Conservation (phyloP, 2,329 filamentous ascomycete species). For the Hypomyces perniciosus region DNA sequence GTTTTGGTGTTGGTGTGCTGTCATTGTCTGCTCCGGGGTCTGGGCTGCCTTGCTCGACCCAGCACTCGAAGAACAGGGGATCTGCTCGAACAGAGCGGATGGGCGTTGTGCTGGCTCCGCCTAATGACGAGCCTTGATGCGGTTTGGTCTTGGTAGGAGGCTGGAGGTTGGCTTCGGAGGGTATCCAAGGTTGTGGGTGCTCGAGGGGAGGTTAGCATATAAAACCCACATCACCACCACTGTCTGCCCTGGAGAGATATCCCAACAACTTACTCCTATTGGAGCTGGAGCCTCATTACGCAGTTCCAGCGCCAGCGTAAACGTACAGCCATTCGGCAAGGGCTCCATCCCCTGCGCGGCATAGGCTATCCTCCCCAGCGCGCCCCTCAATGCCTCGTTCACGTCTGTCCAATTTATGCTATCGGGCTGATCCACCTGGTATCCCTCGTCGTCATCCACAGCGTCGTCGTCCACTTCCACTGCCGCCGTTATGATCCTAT, state of each 20-base stretch:
- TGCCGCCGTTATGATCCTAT: not conserved
- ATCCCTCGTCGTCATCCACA: conserved; percentile 24
- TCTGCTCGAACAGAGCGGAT: conserved; percentile 51
- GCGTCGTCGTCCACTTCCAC: conserved; percentile 11
- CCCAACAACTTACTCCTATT: conserved; percentile 44
- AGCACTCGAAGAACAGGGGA: conserved; percentile 59
- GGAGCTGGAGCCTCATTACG: conserved; percentile 53
- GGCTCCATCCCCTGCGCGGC: conserved; percentile 50
- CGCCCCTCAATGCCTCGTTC: conserved; percentile 66
- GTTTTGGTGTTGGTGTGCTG: not conserved
- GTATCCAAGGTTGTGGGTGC: conserved; percentile 58
- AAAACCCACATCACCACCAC: not conserved
- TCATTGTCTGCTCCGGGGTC: not conserved
- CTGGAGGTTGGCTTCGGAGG: conserved; percentile 44
- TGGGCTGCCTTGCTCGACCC: conserved; percentile 44
- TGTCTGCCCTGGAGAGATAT: no score
- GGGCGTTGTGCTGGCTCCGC: conserved; percentile 39
- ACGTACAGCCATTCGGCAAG: conserved; percentile 62
- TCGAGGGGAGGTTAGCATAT: conserved; percentile 19
- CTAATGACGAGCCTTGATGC: conserved; percentile 24
- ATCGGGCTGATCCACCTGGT: conserved; percentile 20
- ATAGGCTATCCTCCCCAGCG: conserved; percentile 56
- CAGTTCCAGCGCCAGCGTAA: conserved; percentile 70
- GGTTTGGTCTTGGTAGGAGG: conserved; percentile 26
- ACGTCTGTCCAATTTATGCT: conserved; percentile 53